A percentile compares a stretch with the other conserved stretches of the same genome.
Conservation (phyloP, 2,329 filamentous ascomycete genomes). For the Pseudogymnoascus pannorum region DNA sequence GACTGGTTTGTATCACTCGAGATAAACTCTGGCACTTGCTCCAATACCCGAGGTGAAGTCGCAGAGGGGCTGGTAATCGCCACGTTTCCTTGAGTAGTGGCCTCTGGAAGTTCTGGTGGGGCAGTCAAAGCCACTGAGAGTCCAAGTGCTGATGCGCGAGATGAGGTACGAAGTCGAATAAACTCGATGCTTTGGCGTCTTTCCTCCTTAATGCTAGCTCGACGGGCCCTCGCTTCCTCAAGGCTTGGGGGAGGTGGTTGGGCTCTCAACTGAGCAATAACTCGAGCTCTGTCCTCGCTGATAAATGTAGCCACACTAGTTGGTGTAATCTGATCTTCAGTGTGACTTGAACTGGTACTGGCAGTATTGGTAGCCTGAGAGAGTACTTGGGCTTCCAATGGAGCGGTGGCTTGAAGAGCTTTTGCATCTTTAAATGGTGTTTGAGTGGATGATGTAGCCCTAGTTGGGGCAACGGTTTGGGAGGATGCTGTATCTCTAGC, state of each 20-base stretch:
- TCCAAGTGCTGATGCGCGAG: slow-evolving; percentile 3
- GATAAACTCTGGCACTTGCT: background rate
- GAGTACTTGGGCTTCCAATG: background rate
- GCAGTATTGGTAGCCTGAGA: background rate
- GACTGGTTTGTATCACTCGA: background rate
- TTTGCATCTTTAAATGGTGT: background rate
- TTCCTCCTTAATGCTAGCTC: slow-evolving; percentile 14
- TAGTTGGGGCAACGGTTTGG: background rate
- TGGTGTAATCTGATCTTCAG: background rate
- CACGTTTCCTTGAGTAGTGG: background rate
- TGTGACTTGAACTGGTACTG: background rate
- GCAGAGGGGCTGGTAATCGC: background rate
- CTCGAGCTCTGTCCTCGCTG: background rate
- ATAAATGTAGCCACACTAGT: no score
- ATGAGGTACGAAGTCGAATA: slow-evolving; percentile 2
- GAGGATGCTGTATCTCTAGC: background rate
- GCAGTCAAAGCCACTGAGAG: background rate
- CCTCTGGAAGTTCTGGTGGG: background rate
- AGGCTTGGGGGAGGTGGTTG: slow-evolving; percentile 15
- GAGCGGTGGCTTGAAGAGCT: background rate
- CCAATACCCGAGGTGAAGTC: background rate
- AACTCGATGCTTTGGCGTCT: slow-evolving; percentile 7
- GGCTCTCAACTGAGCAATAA: background rate
- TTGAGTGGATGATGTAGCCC: background rate
- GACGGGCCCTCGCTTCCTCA: slow-evolving; percentile 16